A percentile compares a stretch with the other conserved stretches of the same genome.
Conservation (phyloP, 2,329 filamentous ascomycete species). For the Ophiostoma quercus region DNA sequence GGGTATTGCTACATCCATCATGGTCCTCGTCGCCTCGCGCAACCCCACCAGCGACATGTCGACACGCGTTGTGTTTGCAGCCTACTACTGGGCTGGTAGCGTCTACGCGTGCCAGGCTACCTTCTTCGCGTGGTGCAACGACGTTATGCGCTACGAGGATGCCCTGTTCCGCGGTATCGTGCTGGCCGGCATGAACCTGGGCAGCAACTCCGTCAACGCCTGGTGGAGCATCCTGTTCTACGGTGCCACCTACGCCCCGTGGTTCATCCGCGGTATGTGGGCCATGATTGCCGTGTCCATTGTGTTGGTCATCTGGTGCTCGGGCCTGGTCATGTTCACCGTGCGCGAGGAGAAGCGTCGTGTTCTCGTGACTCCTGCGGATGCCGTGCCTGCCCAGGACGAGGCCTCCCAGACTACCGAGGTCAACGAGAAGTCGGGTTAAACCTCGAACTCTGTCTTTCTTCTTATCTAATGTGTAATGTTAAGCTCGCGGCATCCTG, state of each 20-base stretch:
- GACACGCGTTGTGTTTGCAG: constrained; percentile 54
- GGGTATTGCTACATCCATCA: constrained; percentile 55
- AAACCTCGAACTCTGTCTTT: not conserved
- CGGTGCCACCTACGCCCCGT: constrained; percentile 59
- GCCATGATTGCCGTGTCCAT: constrained; percentile 64
- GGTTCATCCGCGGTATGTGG: constrained; percentile 65
- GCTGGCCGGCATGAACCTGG: constrained; percentile 66
- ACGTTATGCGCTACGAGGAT: constrained; percentile 60
- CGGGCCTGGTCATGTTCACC: constrained; percentile 45
- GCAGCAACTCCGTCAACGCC: constrained; percentile 62
- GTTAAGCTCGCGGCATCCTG: not conserved
- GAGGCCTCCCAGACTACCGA: constrained; percentile 15
- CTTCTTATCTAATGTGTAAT: constrained; percentile 3
- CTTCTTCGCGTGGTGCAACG: constrained; percentile 73
- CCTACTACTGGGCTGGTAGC: constrained; percentile 65
- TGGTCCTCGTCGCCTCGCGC: constrained; percentile 53
- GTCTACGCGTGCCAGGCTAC: constrained; percentile 70
- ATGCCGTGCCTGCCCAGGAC: not conserved
- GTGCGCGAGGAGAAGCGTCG: constrained; percentile 22
- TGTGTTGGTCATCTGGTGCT: constrained; percentile 56
- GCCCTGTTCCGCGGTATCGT: constrained; percentile 60
- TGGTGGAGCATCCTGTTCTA: constrained; percentile 73
- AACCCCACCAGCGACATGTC: constrained; percentile 37
- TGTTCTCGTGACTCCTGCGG: not conserved
- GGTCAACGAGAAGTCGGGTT: constrained; percentile 38